Evolutionary conservation across 2,329 filamentous ascomycete genomes (phyloP), one percentile per base, ranked within the genome.

Genomic region (Phaeosphaeriaceae sp.): DNA sequence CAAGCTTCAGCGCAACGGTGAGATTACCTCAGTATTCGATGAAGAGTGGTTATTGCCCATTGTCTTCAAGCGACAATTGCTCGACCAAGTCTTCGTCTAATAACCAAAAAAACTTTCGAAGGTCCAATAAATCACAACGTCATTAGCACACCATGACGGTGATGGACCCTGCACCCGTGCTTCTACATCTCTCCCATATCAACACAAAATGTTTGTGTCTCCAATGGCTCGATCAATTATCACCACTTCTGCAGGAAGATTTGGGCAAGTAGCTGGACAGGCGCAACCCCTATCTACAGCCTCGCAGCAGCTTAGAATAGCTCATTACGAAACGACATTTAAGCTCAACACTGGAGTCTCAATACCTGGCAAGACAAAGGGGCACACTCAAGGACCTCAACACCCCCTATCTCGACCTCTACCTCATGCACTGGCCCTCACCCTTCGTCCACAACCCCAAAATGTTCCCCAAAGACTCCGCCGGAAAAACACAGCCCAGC

Each of bases 371-470:
- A 71, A 43, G 64, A 66, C 29, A 63, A 60, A 40, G 63, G 67
- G 2, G 61, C 64, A 3, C 66, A 58, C 77, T 94, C 65, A 82
- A 85, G 28, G 92, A 81, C 90, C 88, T 89, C 83, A 87, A 58
- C 68, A 63, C 94, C 55, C 90, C 92, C 71, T 95, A 95, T 81
- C 90, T 96, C 74, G 92, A 96, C 74, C 84, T 96, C 58, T 96
- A 87, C 81, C 81, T 94, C 62, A 85, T 94, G 68, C 66, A 71
- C 37, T 70, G 91, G 95, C 81, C 95, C 89, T 83, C 90, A 87
- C 66, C 85, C 89, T 64, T 86, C 88, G 50, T 83, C 90, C 68
- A 88, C 87, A 78, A 95, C 89, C 50, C 58, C n/a, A 45, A 44
- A 81, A 80, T 52, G 80, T 84, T 66, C 81, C 86, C 23, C 72